These are phyloP conservation scores for Lentinula novae-zelandiae DNA, from an alignment of 1,284 basidiomycete genomes.

Conservation along the genomic window DNA sequence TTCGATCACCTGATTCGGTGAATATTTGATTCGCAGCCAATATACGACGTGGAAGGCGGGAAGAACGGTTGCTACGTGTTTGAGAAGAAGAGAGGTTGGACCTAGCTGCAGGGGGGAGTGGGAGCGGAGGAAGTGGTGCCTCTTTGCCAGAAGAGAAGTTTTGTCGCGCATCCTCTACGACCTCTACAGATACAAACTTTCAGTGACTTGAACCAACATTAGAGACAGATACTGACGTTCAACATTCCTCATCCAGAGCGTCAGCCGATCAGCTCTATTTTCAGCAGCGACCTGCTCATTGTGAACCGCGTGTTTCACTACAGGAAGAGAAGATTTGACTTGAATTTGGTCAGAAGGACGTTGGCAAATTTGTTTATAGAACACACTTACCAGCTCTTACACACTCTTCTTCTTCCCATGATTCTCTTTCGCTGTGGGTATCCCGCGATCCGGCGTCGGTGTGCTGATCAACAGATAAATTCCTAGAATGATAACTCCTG, in stretches of 20 bases:
- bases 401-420: constrained; percentile 47
- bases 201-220: constrained; percentile 1
- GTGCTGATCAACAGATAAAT: constrained; percentile 30
- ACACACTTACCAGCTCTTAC: constrained; percentile 36
- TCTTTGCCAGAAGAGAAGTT: constrained; percentile 58
- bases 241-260: constrained; percentile 72
- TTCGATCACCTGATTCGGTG: constrained; percentile 37
- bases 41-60: constrained; percentile 54
- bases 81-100: constrained; percentile 32
- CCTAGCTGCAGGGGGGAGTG: constrained; percentile 53
- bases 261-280: constrained; percentile 62
- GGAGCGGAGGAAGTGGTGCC: constrained; percentile 53
- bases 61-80: constrained; percentile 38
- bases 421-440: constrained; percentile 30
- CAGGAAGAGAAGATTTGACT: constrained; percentile 47
- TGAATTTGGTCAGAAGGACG: neutral
- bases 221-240: constrained; percentile 55
- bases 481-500: constrained; percentile 33
- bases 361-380: neutral
- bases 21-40: constrained; percentile 73
- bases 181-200: constrained; percentile 40
- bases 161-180: constrained; percentile 71
- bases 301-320: constrained; percentile 45
- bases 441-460: constrained; percentile 24
- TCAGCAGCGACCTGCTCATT: constrained; percentile 51